Percentiles rank a stretch among this genome's conserved stretches.
These are phyloP conservation scores for Exobasidium cylindrosporum DNA, from an alignment of 1,284 basidiomycete species.

Conservation along the genomic window DNA sequence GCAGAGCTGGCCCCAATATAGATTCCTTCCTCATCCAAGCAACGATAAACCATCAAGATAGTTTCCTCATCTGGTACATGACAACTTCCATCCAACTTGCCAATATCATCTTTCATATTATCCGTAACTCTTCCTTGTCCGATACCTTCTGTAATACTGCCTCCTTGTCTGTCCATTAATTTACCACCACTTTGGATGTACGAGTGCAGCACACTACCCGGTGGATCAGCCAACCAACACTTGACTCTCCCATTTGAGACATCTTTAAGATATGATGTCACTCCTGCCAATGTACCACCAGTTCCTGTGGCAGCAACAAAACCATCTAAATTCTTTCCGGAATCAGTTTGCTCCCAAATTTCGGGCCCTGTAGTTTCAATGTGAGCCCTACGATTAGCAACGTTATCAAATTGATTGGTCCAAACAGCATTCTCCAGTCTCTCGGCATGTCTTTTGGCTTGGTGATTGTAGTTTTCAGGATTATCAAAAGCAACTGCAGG, in stretches of 20 bases:
- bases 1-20: constrained; percentile 96
- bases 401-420: constrained; percentile 99
- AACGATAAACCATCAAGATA: constrained; percentile 87
- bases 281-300: constrained; percentile 89
- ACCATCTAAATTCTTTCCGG: constrained; percentile 71
- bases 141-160: constrained; percentile 97
- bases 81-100: constrained; percentile 75
- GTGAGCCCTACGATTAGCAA: constrained; percentile 79
- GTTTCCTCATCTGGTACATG: constrained; percentile 84
- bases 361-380: constrained; percentile 91
- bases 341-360: constrained; percentile 82
- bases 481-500: constrained; percentile 90
- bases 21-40: constrained; percentile 87
- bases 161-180: constrained; percentile 70
- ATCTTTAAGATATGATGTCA: constrained; percentile 80
- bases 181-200: constrained; percentile 76
- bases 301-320: constrained; percentile 94
- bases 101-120: constrained; percentile 82
- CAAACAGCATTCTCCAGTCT: constrained; percentile 85
- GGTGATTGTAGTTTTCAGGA: constrained; percentile 97
- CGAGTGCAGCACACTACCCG: constrained; percentile 85
- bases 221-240: constrained; percentile 92
- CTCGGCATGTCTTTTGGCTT: constrained; percentile 83
- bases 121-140: constrained; percentile 96
- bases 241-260: constrained; percentile 76